These are phyloP conservation scores for Fusarium tricinctum DNA, from an alignment of 2,329 filamentous ascomycete genomes.

Conservation along the genomic window DNA sequence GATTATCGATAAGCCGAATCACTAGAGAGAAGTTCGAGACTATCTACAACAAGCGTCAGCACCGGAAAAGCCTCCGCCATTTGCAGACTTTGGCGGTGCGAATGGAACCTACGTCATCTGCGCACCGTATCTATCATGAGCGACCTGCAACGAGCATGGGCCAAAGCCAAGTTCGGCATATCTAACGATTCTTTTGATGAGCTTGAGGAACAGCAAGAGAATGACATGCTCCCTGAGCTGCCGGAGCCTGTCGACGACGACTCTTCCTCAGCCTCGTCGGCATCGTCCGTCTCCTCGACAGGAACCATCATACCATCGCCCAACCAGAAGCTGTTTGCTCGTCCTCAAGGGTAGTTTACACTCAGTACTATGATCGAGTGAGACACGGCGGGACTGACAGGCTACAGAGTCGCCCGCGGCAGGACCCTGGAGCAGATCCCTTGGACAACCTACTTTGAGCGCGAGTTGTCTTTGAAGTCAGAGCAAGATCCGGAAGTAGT, in stretches of 20 bases:
- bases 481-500: constrained; percentile 63
- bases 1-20: constrained; percentile 24
- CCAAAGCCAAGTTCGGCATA: constrained; percentile 78
- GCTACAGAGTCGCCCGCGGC: constrained; percentile 62
- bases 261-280: constrained; percentile 79
- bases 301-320: constrained; percentile 89
- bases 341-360: constrained; percentile 71
- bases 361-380: constrained; percentile 14
- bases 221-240: constrained; percentile 62
- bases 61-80: constrained; percentile 16
- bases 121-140: constrained; percentile 71
- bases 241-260: constrained; percentile 68
- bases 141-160: constrained; percentile 83
- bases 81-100: constrained; percentile 23
- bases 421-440: constrained; percentile 75
- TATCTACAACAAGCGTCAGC: constrained; percentile 16
- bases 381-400: constrained; percentile 46
- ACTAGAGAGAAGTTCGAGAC: constrained; percentile 1
- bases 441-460: constrained; percentile 93
- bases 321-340: constrained; percentile 79
- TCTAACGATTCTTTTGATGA: constrained; percentile 65
- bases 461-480: constrained; percentile 81
- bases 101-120: constrained; percentile 39
- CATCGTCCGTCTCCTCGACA: constrained; percentile 89
- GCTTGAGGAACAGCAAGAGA: constrained; percentile 66